Evolutionary conservation across 257 asterid species (phyloP), one percentile per base, ranked within the genome.

Genomic region (Eucommia ulmoides): DNA sequence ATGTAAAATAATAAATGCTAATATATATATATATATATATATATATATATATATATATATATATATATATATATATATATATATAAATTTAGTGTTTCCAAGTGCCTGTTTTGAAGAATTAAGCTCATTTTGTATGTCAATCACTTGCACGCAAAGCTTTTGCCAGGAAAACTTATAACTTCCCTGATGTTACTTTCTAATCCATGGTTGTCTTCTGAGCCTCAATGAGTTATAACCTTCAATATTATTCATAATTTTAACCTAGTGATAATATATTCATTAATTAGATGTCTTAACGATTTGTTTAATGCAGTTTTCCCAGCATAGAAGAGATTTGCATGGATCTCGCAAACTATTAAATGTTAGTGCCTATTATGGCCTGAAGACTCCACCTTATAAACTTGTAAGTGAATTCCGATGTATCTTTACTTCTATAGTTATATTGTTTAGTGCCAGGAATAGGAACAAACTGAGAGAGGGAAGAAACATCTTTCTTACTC

Each of bases 311-410:
- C 80, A 88, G 95, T 75, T 69, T 57, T 50, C 51, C 63, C 64
- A 64, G 56, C 70, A 54, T 49, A 69, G 60, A 41, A 60, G 67
- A 48, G 54, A 24, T 46, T 47, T 18, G 55, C 48, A 8, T 19
- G 61, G 53, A 19, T 51, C 22, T 41, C 50, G 60, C 53, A 53
- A 77, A 59, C 56, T 41, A 17, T 42, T 72, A 17, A 73, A 59
- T 53, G 66, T 76, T 49, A 25, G 62, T 64, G 82, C 83, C 61
- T 84, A 84, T 61, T 80, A 88, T 71, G 96, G 97, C 64, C 71
- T 88, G 53, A 78, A 59, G 63, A 69, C 49, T 45, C 97, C 93
- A 19, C 93, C 96, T 44, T 88, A 79, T 68, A 59, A 78, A 46
- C 93, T 82, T 20, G 97, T 88, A 70, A 78, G 89, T 57, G n/a